These are phyloP conservation scores for Metarhizium robertsii DNA, from an alignment of 2,329 filamentous ascomycete genomes.

Conservation along the genomic window DNA sequence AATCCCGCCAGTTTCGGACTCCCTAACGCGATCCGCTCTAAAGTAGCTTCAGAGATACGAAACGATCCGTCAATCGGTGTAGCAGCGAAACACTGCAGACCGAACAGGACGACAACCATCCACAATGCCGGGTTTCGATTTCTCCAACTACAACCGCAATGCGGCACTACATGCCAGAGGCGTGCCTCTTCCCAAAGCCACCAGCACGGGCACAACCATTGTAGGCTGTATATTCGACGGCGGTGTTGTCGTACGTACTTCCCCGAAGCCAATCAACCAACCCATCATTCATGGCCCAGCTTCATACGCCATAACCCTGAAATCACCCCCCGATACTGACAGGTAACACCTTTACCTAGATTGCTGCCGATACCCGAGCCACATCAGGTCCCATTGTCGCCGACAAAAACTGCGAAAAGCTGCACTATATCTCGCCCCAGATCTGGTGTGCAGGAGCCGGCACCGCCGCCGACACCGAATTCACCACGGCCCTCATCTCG, in stretches of 20 bases:
- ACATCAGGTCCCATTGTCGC: conserved; percentile 97
- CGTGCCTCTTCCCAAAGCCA: conserved; percentile 91
- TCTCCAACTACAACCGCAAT: conserved; percentile 99
- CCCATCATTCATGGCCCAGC: background rate
- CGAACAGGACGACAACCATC: conserved; percentile 4
- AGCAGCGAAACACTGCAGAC: background rate
- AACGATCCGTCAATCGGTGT: conserved; percentile 1
- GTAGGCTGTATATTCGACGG: conserved; percentile 95
- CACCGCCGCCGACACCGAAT: conserved; percentile 96
- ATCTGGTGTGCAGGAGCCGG: conserved; percentile 99
- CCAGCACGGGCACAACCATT: conserved; percentile 97
- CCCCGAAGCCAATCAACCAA: background rate
- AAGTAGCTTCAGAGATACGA: background rate
- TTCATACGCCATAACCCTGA: background rate
- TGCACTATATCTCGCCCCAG: conserved; percentile 96
- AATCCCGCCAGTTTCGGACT: background rate
- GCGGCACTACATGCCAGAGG: conserved; percentile 88
- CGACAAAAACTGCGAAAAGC: conserved; percentile 99
- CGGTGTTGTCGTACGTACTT: conserved; percentile 71
- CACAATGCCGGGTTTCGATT: conserved; percentile 95
- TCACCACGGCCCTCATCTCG: conserved; percentile 96
- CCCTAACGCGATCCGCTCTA: background rate
- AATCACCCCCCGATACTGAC: background rate
- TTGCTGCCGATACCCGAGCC: conserved; percentile 95
- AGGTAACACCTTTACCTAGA: conserved; percentile 37